A percentile compares a stretch with the other conserved stretches of the same genome.
Conservation (phyloP, 768 basidiomycete genomes). For the Mrakia gelida region DNA sequence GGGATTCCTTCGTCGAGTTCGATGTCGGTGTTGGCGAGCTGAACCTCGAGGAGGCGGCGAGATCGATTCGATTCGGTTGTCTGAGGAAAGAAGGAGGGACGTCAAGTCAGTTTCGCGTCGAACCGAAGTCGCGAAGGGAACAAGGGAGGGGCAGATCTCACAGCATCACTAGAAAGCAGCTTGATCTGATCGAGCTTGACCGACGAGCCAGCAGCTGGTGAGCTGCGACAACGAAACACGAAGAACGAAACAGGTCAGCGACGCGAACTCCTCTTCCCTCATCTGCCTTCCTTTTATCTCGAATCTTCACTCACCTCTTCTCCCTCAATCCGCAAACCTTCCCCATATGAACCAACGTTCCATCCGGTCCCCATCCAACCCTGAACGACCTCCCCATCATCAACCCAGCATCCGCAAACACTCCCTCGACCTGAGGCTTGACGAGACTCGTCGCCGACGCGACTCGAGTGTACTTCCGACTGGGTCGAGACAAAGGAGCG, state of each 20-base stretch:
- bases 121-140: constrained; percentile 1
- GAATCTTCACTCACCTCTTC: constrained; percentile 45
- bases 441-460: constrained; percentile 54
- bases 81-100: constrained; percentile 49
- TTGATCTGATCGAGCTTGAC: constrained; percentile 40
- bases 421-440: constrained; percentile 60
- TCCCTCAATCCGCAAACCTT: constrained; percentile 47
- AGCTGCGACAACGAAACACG: constrained; percentile 30
- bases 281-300: too few relatives aligned
- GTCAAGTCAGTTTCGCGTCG: constrained; percentile 3
- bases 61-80: constrained; percentile 47
- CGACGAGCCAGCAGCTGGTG: constrained; percentile 32
- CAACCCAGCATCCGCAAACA: constrained; percentile 73
- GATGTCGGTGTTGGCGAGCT: constrained; percentile 68
- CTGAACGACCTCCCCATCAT: constrained; percentile 81
- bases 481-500: constrained; percentile 64
- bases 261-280: neutral
- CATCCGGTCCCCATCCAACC: constrained; percentile 83
- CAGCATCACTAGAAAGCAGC: constrained; percentile 38
- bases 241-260: constrained; percentile 2
- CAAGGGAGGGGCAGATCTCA: constrained; percentile 18
- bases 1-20: constrained; percentile 59
- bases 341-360: constrained; percentile 71
- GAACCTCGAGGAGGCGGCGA: constrained; percentile 66
- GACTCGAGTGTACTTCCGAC: constrained; percentile 73